Evolutionary conservation across 495 filamentous ascomycete species (phyloP).

Genomic region (Diplogelasinospora grovesii): DNA sequence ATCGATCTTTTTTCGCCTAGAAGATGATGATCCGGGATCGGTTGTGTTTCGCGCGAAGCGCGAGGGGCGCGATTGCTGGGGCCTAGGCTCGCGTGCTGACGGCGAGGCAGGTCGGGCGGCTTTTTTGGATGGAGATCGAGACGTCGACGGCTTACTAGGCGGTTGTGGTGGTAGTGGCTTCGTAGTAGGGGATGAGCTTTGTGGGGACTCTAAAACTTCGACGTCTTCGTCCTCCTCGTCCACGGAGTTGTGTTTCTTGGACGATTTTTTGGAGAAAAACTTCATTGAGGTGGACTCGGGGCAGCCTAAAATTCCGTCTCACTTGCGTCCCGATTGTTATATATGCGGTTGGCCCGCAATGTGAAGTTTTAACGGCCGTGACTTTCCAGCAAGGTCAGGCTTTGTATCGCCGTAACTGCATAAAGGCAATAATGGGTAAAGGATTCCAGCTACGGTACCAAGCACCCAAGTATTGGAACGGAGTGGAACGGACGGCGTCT

Average conservation of each 20-base stretch:
- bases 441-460: conserved; percentile 15
- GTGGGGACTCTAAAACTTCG: conserved; percentile 21
- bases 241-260: conserved; percentile 41
- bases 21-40: conserved; percentile 27
- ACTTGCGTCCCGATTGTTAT: conserved; percentile 18
- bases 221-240: conserved; percentile 41
- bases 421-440: conserved; percentile 20
- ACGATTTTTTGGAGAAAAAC: conserved; percentile 48
- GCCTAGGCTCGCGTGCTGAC: conserved; percentile 21
- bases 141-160: conserved; percentile 14
- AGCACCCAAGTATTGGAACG: conserved; percentile 9
- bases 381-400: conserved; percentile 27
- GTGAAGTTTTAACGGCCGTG: conserved; percentile 16
- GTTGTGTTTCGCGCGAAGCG: conserved; percentile 35
- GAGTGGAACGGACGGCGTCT: not conserved
- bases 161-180: conserved; percentile 10
- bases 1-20: conserved; percentile 49
- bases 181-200: conserved; percentile 12
- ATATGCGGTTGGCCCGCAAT: conserved; percentile 21
- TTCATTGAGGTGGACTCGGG: conserved; percentile 40
- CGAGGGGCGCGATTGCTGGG: conserved; percentile 28
- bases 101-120: conserved; percentile 19
- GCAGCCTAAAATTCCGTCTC: conserved; percentile 12
- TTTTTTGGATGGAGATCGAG: conserved; percentile 29
- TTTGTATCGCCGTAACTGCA: conserved; percentile 23